A percentile compares a stretch with the other conserved stretches of the same genome.
These are phyloP conservation scores for Craterostigma plantagineum DNA, from an alignment of 257 asterid species.

Conservation along the genomic window DNA sequence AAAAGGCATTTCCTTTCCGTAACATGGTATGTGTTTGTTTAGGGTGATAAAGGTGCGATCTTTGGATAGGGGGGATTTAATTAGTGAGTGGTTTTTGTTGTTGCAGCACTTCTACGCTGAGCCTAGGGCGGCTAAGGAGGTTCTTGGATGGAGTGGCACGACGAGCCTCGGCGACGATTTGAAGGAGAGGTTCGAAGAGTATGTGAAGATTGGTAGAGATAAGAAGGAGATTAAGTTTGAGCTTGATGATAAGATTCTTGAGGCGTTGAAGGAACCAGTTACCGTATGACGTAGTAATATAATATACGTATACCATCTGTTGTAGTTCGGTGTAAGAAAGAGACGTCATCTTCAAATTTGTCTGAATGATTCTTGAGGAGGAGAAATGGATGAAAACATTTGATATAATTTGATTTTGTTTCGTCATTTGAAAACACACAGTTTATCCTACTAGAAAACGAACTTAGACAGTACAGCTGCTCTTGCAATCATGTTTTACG, in stretches of 20 bases:
- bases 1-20: slow-evolving; percentile 94
- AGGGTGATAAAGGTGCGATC: not conserved
- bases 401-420: too few species aligned
- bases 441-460: too few species aligned
- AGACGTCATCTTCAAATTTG: too few species aligned
- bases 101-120: slow-evolving; percentile 87
- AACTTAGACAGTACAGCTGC: too few species aligned
- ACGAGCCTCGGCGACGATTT: slow-evolving; percentile 64
- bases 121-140: slow-evolving; percentile 88
- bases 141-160: slow-evolving; percentile 68
- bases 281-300: too few species aligned
- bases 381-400: too few species aligned
- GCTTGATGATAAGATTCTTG: slow-evolving; percentile 81
- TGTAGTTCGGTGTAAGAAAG: too few species aligned
- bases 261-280: slow-evolving; percentile 11
- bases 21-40: slow-evolving; percentile 42
- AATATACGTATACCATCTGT: too few species aligned
- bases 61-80: too few species aligned
- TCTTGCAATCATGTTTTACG: too few species aligned
- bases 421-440: too few species aligned
- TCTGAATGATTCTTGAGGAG: too few species aligned
- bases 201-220: slow-evolving; percentile 85
- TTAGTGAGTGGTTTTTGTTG: slow-evolving; percentile 1
- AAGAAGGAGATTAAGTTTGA: slow-evolving; percentile 64
- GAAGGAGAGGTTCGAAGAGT: slow-evolving; percentile 74